These are phyloP conservation scores for Penicillium janthinellum DNA, from an alignment of 2,329 filamentous ascomycete species.

Conservation along the genomic window DNA sequence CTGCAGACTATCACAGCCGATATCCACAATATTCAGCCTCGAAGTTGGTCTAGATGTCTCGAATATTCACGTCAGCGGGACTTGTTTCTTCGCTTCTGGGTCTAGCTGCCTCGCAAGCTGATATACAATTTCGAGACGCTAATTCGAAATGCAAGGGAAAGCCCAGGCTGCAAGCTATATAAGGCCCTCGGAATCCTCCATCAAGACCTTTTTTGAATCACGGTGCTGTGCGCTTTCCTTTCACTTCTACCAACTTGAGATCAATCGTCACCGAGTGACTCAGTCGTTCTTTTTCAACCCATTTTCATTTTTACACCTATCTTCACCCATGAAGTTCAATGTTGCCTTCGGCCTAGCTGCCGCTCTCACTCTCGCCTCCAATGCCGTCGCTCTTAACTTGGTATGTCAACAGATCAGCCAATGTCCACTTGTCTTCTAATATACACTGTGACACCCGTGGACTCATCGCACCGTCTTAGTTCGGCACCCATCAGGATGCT, in stretches of 20 bases:
- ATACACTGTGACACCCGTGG: not conserved
- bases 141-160: not conserved
- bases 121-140: not conserved
- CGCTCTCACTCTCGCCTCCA: constrained; percentile 27
- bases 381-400: constrained; percentile 22
- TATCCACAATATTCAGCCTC: constrained; percentile 8
- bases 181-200: constrained; percentile 8
- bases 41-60: constrained; percentile 15
- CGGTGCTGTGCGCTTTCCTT: constrained; percentile 31
- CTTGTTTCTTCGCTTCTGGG: not conserved
- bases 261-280: constrained; percentile 18
- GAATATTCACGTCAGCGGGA: constrained; percentile 3
- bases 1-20: constrained; percentile 7
- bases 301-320: constrained; percentile 10
- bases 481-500: constrained; percentile 7
- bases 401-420: not conserved
- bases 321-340: constrained; percentile 33
- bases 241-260: constrained; percentile 18
- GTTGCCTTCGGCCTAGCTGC: constrained; percentile 27
- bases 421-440: not conserved
- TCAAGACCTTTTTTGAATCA: constrained; percentile 17
- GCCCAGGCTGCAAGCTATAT: constrained; percentile 16
- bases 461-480: not conserved
- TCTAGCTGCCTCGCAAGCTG: not conserved
- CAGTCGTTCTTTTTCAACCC: constrained; percentile 14